Evolutionary conservation across 176 grass and related monocot species (phyloP), one percentile per base, ranked within the genome.

Genomic region (Ampelocalamus luodianensis): DNA sequence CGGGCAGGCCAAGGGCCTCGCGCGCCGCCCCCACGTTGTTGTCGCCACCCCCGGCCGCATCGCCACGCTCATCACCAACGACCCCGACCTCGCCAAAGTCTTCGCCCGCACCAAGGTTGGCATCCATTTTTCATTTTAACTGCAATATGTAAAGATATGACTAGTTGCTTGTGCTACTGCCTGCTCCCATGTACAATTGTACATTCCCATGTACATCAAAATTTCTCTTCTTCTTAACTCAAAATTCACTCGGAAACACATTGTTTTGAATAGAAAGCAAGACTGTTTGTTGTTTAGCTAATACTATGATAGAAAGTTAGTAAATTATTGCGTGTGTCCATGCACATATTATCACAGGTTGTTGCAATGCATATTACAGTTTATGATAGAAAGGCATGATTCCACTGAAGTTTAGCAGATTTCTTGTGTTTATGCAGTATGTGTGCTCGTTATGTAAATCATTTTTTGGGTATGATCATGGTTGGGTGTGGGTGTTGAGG

Each of bases 1-100:
- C 26, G 88, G 72, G 18, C 96, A 98, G 90, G 91, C 96, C 45
- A 94, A 91, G 58, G 88, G 87, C 10, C 88, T 98, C 43, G 67
- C 89, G 1, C 90, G 88, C 37, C 90, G 93, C 6, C 93, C 96
- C 5, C 96, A 98, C 40, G 78, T 98, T 14, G 89, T 98, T 0
- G 87, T 98, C 6, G 96, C 96, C 34, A 95, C 96, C 24, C 96
- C 96, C 11, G 96, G 96, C 15, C 88, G 96, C 70, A 90, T 98
- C 32, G 94, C 88, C 79, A 87, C 88, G n/a, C 90, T 98, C 5
- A 83, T 98, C 45, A 63, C 89, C 32, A 59, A 90, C 18, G 91
- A 91, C 68, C 89, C 93, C 53, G 88, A 98, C 77, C 85, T 98
- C 44, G 87, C 96, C 78, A 88, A 92, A 45, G 93, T 85, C 38